Evolutionary conservation across 2,329 filamentous ascomycete genomes (phyloP), one percentile per base, ranked within the genome.

Genomic region (Claviceps fusiformis): DNA sequence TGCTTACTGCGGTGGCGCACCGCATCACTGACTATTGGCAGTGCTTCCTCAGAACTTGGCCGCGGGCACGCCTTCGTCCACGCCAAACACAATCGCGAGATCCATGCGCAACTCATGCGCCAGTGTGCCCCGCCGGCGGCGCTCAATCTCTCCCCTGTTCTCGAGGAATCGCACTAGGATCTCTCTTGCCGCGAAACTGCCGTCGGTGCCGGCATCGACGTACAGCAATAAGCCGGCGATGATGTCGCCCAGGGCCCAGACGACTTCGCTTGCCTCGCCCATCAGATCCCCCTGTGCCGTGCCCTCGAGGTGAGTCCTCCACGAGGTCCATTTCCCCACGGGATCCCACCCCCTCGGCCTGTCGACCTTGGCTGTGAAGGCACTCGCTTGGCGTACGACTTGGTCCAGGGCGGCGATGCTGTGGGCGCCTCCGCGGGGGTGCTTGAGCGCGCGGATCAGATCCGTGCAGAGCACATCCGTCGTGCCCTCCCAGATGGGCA

Each of bases 401-500:
- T 65, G 65, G 19, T 73, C 72, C 24, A 80, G 61, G 1, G 73
- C 75, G n/a, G 70, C 64, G 3, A 75, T 57, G 39, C 66, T 68
- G 10, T 65, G 67, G 11, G 55, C 61, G 4, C 70, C 75, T 1
- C 58, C 64, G 29, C 65, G 65, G 0, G 72, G 65, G 39, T 78
- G 73, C 58, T 76, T 77, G 46, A 80, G 56, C 0, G 74, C 73
- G 24, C 75, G 65, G 15, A 78, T 58, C 17, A 76, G 70, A 57
- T 78, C 77, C 1, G 71, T 73, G 5, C 80, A 80, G 55, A 89
- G 72, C 6, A 89, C 82, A 61, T 87, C 84, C 0, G 84, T 87
- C 0, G 86, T 89, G 1, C 85, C 83, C 66, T 87, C 84, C 82
- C 83, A 87, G 51, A 89, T 87, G 15, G 79, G 75, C 52, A 80